A percentile compares a stretch with the other conserved stretches of the same genome.
Conservation (phyloP, 306 rosid genomes). For the Argentina anserina region DNA sequence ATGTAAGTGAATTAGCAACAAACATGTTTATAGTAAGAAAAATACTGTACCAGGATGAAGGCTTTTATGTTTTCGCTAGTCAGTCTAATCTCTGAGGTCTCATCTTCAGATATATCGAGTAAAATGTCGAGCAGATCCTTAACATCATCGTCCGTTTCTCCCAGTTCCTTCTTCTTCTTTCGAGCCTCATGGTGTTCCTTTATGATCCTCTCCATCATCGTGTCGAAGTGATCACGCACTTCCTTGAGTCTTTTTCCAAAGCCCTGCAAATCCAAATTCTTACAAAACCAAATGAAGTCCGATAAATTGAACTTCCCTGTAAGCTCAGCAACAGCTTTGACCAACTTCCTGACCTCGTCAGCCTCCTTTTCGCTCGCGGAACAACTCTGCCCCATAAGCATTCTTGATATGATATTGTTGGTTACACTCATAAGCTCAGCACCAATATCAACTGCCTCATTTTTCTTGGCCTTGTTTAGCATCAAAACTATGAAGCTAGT, state of each 20-base stretch:
- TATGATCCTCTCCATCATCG: conserved; percentile 46
- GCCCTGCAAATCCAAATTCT: conserved; percentile 48
- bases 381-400: conserved; percentile 37
- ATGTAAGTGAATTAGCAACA: not conserved
- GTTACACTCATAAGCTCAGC: conserved; percentile 34
- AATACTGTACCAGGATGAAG: conserved; percentile 43
- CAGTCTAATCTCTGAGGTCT: conserved; percentile 41
- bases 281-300: conserved; percentile 51
- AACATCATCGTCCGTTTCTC: conserved; percentile 8
- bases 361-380: conserved; percentile 34
- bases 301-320: conserved; percentile 49
- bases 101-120: conserved; percentile 38
- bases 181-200: conserved; percentile 40
- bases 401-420: conserved; percentile 42
- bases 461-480: conserved; percentile 17
- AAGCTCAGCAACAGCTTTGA: conserved; percentile 34
- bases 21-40: not conserved
- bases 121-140: conserved; percentile 53
- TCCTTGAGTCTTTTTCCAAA: conserved; percentile 32
- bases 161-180: conserved; percentile 13
- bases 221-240: conserved; percentile 39
- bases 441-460: conserved; percentile 38
- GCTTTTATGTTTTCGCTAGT: conserved; percentile 54
- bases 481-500: conserved; percentile 22
- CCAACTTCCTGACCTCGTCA: conserved; percentile 30